These are phyloP conservation scores for Haematococcus sp. DNA, from an alignment of 139 green algal species.

Conservation along the genomic window DNA sequence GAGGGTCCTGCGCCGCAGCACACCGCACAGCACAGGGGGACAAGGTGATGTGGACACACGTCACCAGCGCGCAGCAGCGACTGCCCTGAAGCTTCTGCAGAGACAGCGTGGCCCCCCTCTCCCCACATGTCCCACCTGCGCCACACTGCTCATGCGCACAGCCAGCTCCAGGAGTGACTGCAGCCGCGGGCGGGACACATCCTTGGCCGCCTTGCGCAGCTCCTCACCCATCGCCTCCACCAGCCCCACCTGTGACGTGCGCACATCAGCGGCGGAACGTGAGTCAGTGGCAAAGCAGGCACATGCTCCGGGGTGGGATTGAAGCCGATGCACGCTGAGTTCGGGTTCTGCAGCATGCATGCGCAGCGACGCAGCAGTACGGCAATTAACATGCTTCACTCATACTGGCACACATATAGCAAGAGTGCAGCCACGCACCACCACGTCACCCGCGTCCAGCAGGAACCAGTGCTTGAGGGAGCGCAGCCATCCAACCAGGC, in stretches of 20 bases:
- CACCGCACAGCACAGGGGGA: too few species aligned
- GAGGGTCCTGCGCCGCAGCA: conserved; percentile 53
- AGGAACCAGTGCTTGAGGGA: conserved; percentile 92
- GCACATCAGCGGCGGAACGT: background rate
- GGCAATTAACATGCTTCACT: too few species aligned
- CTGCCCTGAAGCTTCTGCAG: too few species aligned
- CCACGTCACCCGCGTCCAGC: conserved; percentile 84
- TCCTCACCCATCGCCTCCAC: conserved; percentile 79
- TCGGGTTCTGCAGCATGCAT: background rate
- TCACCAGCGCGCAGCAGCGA: too few species aligned
- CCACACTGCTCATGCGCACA: conserved; percentile 12
- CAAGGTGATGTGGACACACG: too few species aligned
- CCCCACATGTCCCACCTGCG: conserved; percentile 5
- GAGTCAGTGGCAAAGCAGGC: too few species aligned
- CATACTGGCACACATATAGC: conserved; percentile 7
- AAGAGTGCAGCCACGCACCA: conserved; percentile 73
- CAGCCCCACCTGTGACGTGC: background rate
- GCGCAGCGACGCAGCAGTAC: too few species aligned
- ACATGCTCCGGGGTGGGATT: too few species aligned
- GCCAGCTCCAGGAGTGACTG: conserved; percentile 82
- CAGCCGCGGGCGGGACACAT: conserved; percentile 69
- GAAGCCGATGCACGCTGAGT: too few species aligned
- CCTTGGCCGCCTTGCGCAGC: conserved; percentile 48
- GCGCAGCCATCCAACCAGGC: conserved; percentile 55
- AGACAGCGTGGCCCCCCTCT: too few species aligned